Evolutionary conservation across 768 basidiomycete species (phyloP).

Genomic region (Mycena polygramma): DNA sequence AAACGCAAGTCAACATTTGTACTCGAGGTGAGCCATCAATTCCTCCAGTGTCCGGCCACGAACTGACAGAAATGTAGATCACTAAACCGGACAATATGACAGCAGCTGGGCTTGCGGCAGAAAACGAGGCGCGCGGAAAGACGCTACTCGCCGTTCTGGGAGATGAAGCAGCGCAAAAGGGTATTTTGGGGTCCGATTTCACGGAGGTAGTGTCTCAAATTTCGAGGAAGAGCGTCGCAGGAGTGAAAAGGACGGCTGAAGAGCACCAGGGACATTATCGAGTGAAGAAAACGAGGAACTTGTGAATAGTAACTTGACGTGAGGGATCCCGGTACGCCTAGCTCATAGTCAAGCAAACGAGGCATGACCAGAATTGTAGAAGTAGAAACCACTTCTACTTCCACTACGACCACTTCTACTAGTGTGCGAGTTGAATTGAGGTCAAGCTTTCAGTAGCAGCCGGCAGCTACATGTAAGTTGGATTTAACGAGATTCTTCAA

Average conservation of each 20-base stretch:
- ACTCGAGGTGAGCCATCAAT: background rate
- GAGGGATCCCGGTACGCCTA: too few species aligned
- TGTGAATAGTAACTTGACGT: background rate
- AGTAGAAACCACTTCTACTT: too few species aligned
- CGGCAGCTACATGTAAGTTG: too few species aligned
- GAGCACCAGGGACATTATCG: background rate
- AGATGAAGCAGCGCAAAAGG: background rate
- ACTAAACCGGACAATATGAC: background rate
- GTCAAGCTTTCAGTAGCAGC: too few species aligned
- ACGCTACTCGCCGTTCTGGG: background rate
- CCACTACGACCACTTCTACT: too few species aligned
- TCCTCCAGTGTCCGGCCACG: background rate
- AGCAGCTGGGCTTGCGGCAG: background rate
- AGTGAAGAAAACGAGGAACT: background rate
- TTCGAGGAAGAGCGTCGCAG: background rate
- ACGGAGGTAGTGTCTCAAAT: background rate
- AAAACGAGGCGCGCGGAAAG: background rate
- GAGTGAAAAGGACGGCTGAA: background rate
- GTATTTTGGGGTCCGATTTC: background rate
- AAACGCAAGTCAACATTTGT: background rate
- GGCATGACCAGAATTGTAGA: too few species aligned
- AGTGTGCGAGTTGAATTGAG: too few species aligned
- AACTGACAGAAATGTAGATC: background rate
- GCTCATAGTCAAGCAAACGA: too few species aligned
- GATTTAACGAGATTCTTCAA: too few species aligned